Conservation (phyloP, 176 grass and related monocot genomes). For the Carex cristatella region DNA sequence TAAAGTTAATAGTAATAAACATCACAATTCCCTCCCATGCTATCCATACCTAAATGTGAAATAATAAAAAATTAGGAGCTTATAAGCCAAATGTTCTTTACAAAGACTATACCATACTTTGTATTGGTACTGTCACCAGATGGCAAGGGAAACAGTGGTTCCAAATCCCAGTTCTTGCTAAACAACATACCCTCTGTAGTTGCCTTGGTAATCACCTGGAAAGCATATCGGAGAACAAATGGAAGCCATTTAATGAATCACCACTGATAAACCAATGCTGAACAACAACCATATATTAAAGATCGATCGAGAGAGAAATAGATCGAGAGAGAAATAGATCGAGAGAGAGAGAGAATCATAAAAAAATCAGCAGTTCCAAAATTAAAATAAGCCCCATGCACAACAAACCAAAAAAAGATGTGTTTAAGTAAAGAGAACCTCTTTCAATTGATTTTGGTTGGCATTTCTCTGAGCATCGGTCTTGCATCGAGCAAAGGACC, state of each 20-base stretch:
- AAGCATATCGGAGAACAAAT: conserved; percentile 21
- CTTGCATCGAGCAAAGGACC: conserved; percentile 75
- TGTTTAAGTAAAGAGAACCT: conserved; percentile 36
- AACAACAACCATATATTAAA: conserved; percentile 5
- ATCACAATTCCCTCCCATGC: background rate
- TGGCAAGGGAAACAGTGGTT: conserved; percentile 70
- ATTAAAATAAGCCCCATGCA: background rate
- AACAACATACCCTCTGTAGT: conserved; percentile 62
- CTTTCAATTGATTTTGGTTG: conserved; percentile 51
- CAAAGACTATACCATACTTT: conserved; percentile 34
- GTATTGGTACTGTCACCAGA: conserved; percentile 27
- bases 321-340: background rate
- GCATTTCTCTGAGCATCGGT: conserved; percentile 53
- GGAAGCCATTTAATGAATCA: conserved; percentile 6
- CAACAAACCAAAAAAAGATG: background rate
- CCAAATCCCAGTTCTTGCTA: conserved; percentile 90
- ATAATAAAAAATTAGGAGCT: background rate
- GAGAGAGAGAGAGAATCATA: background rate
- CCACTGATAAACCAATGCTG: background rate
- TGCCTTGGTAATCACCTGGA: conserved; percentile 60
- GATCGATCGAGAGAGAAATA: background rate
- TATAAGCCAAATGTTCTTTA: background rate
- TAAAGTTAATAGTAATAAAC: background rate
- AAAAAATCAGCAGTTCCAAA: background rate
- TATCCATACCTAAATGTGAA: background rate